These are phyloP conservation scores for Triticum dicoccoides DNA, from an alignment of 176 grass and related monocot species.

Conservation along the genomic window DNA sequence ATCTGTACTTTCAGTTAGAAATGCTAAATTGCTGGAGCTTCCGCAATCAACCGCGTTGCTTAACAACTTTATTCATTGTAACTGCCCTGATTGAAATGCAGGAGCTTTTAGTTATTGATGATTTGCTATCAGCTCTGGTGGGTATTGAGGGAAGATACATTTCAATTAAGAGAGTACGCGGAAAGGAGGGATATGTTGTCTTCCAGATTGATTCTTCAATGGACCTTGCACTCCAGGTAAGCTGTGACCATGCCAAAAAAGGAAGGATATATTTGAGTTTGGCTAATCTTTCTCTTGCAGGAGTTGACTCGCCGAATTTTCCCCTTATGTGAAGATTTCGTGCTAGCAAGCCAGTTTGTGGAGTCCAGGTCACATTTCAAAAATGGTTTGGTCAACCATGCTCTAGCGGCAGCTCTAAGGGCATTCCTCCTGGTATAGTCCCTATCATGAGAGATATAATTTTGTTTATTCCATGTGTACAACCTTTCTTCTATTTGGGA, in stretches of 20 bases:
- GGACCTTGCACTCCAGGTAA: constrained; percentile 90
- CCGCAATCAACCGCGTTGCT: not conserved
- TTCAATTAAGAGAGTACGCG: constrained; percentile 82
- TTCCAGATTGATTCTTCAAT: constrained; percentile 83
- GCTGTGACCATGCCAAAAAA: not conserved
- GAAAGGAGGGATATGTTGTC: constrained; percentile 64
- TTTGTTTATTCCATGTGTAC: not conserved
- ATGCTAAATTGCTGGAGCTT: constrained; percentile 15
- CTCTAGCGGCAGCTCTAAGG: constrained; percentile 77
- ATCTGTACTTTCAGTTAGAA: not conserved
- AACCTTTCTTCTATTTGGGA: constrained; percentile 7
- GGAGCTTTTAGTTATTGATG: constrained; percentile 97
- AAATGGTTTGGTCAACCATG: constrained; percentile 92
- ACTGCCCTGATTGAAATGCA: constrained; percentile 34
- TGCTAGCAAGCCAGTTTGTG: constrained; percentile 86
- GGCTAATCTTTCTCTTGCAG: constrained; percentile 45
- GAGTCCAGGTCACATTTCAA: constrained; percentile 82
- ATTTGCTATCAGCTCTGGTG: constrained; percentile 87
- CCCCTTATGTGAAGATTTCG: constrained; percentile 87
- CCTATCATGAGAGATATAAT: constrained; percentile 9
- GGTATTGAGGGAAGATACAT: constrained; percentile 88
- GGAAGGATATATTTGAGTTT: not conserved
- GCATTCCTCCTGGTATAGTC: constrained; percentile 76
- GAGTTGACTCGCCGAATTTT: constrained; percentile 84
- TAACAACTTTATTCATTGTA: not conserved